Percentiles rank a stretch among this genome's conserved stretches.
These are phyloP conservation scores for Cladosporium sp. DNA, from an alignment of 2,329 filamentous ascomycete species.

Conservation along the genomic window DNA sequence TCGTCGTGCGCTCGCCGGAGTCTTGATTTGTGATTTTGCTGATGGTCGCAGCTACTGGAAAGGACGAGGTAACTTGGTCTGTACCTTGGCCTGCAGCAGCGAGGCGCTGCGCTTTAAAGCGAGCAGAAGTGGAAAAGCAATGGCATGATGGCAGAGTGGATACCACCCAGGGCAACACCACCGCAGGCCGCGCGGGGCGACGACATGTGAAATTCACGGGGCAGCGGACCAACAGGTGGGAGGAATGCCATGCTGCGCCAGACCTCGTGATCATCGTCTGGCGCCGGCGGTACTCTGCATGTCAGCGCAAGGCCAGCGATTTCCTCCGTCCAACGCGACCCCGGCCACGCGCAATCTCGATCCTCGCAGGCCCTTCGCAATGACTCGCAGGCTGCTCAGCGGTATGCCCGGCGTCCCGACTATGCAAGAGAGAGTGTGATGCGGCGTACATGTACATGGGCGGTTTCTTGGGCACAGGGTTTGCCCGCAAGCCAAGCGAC, in stretches of 20 bases:
- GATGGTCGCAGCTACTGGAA: not conserved
- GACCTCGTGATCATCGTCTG: constrained; percentile 17
- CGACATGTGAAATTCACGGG: constrained; percentile 12
- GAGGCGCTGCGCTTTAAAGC: constrained; percentile 5
- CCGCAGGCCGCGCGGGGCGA: constrained; percentile 3
- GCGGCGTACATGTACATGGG: constrained; percentile 10
- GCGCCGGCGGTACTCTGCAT: constrained; percentile 11
- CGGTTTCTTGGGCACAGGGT: not conserved
- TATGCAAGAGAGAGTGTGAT: constrained; percentile 1
- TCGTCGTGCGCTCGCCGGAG: not conserved
- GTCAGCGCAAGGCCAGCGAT: not conserved
- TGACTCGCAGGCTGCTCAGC: constrained; percentile 10
- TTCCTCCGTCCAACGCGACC: constrained; percentile 3
- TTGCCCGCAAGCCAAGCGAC: constrained; percentile 10
- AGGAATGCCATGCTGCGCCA: constrained; percentile 13
- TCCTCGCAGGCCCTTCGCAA: not conserved
- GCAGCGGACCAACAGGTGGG: constrained; percentile 2
- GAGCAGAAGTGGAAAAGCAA: not conserved
- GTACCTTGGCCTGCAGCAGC: not conserved
- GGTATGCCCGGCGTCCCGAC: constrained; percentile 6
- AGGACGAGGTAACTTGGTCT: not conserved
- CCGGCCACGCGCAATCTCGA: not conserved
- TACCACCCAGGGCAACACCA: not conserved
- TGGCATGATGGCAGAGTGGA: not conserved
- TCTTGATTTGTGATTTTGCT: constrained; percentile 3